Evolutionary conservation across 1,284 basidiomycete species (phyloP), one percentile per base, ranked within the genome.

Genomic region (Taiwanofungus camphoratus): DNA sequence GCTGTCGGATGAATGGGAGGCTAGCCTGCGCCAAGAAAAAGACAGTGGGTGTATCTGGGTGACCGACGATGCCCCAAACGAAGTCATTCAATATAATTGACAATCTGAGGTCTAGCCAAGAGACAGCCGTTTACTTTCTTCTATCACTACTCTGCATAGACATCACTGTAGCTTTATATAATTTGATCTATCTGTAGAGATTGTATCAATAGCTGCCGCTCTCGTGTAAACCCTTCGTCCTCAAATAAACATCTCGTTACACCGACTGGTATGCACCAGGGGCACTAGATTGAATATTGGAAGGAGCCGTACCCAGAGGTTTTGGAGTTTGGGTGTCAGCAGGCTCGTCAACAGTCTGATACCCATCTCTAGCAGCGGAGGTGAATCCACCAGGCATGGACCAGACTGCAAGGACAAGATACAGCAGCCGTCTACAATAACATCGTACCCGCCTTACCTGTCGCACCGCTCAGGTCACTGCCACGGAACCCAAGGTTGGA

Each of bases 321-420:
- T 60, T 64, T 29, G 68, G 63, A 27, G 64, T 48, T 39, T 64
- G 58, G 20, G 61, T 56, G 30, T 59, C 63, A 8, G 64, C 56
- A 50, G 83, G 77, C 36, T 86, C 86, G 44, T 84, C 83, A 12
- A 89, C 74, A 31, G 72, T 74, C 57, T 89, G 83, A 59, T 90
- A 90, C 2, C 84, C 84, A 41, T 79, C 77, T 32, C 79, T 68
- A 23, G 69, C 69, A 19, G 60, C 56, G 16, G 78, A 79, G 5
- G 65, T 61, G 59, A 87, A 86, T 0, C 85, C 86, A 15, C 87
- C 87, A 2, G 87, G 87, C 87, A 90, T 90, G 16, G 85, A 78
- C 87, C 87, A 90, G 13, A 89, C 87, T 89, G 51, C 9, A 29
- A 11, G 26, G 19, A 31, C 26, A 24, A 22, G 30, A 18, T 36